These are phyloP conservation scores for Suillus fuscotomentosus DNA, from an alignment of 768 basidiomycete species.

Conservation along the genomic window DNA sequence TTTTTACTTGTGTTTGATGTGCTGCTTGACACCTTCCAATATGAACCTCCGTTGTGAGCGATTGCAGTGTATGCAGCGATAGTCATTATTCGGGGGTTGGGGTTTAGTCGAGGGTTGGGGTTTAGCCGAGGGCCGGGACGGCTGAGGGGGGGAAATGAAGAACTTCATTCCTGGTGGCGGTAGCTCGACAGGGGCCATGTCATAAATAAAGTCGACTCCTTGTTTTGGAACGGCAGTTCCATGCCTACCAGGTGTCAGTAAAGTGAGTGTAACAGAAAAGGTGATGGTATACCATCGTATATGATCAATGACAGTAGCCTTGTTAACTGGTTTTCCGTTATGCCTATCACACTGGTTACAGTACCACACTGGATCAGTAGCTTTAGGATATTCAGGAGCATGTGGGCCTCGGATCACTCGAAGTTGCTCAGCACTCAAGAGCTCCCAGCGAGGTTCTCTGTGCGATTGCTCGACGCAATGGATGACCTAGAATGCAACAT, in stretches of 20 bases:
- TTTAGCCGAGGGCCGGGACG: no score
- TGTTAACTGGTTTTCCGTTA: background rate
- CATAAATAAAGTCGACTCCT: background rate
- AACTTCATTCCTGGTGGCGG: background rate
- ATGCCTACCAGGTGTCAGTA: background rate
- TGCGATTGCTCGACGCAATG: background rate
- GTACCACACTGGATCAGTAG: background rate
- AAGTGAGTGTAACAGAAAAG: background rate
- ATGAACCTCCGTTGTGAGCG: background rate
- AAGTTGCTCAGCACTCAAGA: slow-evolving; percentile 4
- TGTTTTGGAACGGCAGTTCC: background rate
- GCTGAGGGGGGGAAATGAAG: background rate
- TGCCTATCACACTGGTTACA: background rate
- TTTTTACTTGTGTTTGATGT: background rate
- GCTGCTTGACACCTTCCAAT: background rate
- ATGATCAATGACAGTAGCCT: background rate
- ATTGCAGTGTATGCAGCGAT: background rate
- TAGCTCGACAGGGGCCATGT: background rate
- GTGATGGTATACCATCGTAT: background rate
- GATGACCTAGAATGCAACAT: background rate
- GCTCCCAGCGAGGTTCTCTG: background rate
- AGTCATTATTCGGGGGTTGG: no score
- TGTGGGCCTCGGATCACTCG: background rate
- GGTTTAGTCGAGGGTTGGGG: no score
- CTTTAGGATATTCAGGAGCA: background rate